A percentile compares a stretch with the other conserved stretches of the same genome.
Conservation (phyloP, 306 rosid genomes). For the Dalbergia cultrata region DNA sequence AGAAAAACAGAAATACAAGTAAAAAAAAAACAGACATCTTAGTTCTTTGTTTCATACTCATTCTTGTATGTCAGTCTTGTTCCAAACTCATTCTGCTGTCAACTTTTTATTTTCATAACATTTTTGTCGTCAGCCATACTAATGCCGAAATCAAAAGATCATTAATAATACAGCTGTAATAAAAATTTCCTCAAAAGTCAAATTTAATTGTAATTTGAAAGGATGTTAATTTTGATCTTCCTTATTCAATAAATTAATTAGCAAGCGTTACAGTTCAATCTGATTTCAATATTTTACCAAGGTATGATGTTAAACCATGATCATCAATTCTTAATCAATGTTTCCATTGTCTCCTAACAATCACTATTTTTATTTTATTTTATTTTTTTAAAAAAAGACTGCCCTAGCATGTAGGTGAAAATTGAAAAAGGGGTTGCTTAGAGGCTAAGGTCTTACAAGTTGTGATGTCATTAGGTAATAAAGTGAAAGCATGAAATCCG, state of each 20-base stretch:
- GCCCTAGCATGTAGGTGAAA: conserved; percentile 14
- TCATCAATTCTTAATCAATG: not conserved
- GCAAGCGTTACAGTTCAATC: not conserved
- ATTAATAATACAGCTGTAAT: not conserved
- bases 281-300: not conserved
- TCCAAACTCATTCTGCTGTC: not conserved
- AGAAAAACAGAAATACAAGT: conserved; percentile 5
- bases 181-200: not conserved
- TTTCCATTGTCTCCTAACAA: conserved; percentile 5
- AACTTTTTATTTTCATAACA: not conserved
- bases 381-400: too few species aligned
- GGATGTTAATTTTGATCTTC: not conserved
- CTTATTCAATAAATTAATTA: not conserved
- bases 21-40: not conserved
- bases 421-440: conserved; percentile 25
- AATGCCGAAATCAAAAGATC: not conserved
- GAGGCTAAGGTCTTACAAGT: conserved; percentile 32
- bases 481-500: conserved; percentile 43
- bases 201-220: not conserved
- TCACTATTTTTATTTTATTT: not conserved
- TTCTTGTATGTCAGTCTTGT: not conserved
- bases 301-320: not conserved
- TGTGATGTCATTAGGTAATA: conserved; percentile 16
- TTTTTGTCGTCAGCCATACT: not conserved
- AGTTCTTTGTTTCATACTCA: not conserved